phyloP scores from a whole-genome alignment of 352 stramenopile species.

The Globisporangium radiosum region DNA sequence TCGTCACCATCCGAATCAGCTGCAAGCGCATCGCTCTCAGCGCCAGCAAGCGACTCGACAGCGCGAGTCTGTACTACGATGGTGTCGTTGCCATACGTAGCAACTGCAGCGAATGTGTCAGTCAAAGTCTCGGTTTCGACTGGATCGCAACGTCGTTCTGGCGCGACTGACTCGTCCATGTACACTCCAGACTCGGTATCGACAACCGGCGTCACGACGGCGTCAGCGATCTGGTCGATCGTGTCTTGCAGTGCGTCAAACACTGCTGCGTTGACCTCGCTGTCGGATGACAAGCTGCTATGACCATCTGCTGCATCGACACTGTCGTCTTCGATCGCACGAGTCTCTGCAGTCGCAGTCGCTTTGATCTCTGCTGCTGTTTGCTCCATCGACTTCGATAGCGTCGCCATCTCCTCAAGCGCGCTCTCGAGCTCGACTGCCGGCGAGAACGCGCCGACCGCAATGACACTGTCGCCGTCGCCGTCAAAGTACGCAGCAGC shows the following conservation, averaged over 20 bases:
- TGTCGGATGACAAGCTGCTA: not conserved
- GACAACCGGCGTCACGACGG: not conserved
- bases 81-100: too few species aligned
- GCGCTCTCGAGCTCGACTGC: constrained; percentile 41
- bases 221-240: constrained; percentile 21
- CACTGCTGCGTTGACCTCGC: constrained; percentile 12
- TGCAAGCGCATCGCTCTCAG: not conserved
- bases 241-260: constrained; percentile 20
- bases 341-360: not conserved
- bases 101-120: too few species aligned
- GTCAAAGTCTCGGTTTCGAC: too few species aligned
- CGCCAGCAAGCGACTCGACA: not conserved
- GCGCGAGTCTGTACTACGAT: not conserved
- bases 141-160: too few species aligned
- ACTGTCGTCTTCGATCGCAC: not conserved
- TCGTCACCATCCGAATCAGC: too few species aligned
- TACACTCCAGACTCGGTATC: not conserved
- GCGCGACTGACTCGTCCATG: not conserved
- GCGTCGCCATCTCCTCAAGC: constrained; percentile 23
- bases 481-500: not conserved
- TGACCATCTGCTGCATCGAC: too few species aligned
- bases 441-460: constrained; percentile 43
- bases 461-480: constrained; percentile 14
- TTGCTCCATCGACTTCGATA: not conserved
- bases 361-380: not conserved